Base-by-base conservation (phyloP, 257 asterid genomes). In the Fraxinus cuspidata region DNA sequence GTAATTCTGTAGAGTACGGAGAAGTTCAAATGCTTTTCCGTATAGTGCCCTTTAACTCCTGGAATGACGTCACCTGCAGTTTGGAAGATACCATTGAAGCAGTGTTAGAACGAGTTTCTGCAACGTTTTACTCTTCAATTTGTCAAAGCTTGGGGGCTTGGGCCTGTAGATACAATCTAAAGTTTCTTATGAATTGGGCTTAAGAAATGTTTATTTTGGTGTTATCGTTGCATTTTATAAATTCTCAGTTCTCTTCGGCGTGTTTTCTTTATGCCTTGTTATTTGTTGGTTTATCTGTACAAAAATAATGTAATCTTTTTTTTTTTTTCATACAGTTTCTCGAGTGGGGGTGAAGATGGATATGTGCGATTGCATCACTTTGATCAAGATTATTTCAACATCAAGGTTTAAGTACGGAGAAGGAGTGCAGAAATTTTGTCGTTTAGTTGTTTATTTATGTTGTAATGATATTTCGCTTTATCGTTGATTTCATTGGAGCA, bases 321-420 rank as follows among this genome's bases (percentile, higher is more conserved):
- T 2, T 69, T 34, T 60, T 1, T 9, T 40, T 40, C 3, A 7
- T 5, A 34, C 83, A 91, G 99, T 78, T 95, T 95, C 77, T 85
- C 99, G 4, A 92, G 98, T 58, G 99, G 98, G 32, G 98, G 98
- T 32, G 99, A 95, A 86, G 99, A 94, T 77, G 97, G 98, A 37
- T 92, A 90, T 25, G 98, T 94, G 71, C 81, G 98, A 79, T 79
- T 94, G 75, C 98, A 95, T 82, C 97, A 95, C 77, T 88, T 95
- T 68, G 98, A 93, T 84, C 85, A 80, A 38, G 97, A 92, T 44
- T 94, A 92, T 86, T 94, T 92, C 84, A 85, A 86, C 69, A 91
- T 92, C 92, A 92, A 84, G 88, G 82, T 94, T 35, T 92, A 85
- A 83, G 15, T 15, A 23, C 15, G 3, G 56, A 56, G 11, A 68